phyloP scores from a whole-genome alignment of 192 early-diverging fungal genomes.

The Linnemannia schmuckeri region DNA sequence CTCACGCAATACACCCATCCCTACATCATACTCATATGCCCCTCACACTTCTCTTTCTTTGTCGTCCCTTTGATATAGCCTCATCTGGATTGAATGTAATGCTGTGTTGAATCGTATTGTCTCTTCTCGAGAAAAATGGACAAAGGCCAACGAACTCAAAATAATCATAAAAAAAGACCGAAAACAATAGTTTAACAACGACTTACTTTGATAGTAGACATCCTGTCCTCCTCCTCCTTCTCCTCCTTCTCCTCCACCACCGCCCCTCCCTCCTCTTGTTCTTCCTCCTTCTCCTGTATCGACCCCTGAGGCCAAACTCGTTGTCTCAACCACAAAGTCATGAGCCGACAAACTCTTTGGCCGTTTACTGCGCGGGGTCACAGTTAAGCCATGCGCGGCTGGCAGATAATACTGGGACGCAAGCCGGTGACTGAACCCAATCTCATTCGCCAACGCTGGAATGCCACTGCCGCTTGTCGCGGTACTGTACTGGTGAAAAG shows the following conservation, averaged over 20 bases:
- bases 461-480: conserved; percentile 23
- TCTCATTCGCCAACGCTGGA: conserved; percentile 3
- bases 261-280: background rate
- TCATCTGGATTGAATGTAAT: background rate
- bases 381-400: conserved; percentile 4
- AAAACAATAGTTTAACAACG: background rate
- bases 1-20: no score
- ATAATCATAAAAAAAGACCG: background rate
- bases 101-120: background rate
- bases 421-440: conserved; percentile 21
- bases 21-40: no score
- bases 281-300: background rate
- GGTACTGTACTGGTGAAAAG: conserved; percentile 29
- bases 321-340: conserved; percentile 17
- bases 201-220: conserved; percentile 5
- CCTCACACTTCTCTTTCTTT: background rate
- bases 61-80: background rate
- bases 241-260: background rate
- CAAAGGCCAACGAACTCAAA: background rate
- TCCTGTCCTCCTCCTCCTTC: background rate
- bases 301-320: background rate
- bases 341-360: conserved; percentile 52
- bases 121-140: background rate
- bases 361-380: conserved; percentile 8
- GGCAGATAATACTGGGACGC: conserved; percentile 32